These are phyloP conservation scores for Vinca minor DNA, from an alignment of 257 asterid species.

Conservation along the genomic window DNA sequence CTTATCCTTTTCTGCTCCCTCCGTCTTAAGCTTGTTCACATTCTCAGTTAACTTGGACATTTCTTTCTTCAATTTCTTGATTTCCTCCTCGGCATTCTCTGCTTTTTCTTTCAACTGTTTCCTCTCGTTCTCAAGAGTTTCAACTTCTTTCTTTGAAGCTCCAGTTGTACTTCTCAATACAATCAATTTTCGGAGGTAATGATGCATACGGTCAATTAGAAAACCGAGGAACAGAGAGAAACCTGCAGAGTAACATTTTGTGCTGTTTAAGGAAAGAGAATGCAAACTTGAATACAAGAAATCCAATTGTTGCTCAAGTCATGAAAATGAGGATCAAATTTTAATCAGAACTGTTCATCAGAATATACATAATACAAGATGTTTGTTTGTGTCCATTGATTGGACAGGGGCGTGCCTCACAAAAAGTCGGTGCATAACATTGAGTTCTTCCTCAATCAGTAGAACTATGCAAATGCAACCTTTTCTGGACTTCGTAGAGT, in stretches of 20 bases:
- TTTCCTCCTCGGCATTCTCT: conserved; percentile 51
- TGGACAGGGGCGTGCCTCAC: no score
- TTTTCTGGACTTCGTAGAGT: no score
- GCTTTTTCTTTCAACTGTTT: conserved; percentile 56
- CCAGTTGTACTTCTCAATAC: conserved; percentile 49
- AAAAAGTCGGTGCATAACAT: no score
- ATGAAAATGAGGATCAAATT: no score
- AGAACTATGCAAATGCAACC: no score
- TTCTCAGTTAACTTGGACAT: conserved; percentile 42
- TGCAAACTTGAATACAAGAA: no score
- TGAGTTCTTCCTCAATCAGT: no score
- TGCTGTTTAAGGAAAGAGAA: not conserved
- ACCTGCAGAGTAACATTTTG: conserved; percentile 28
- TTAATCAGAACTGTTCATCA: no score
- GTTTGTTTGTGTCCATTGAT: no score
- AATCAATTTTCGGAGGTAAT: conserved; percentile 57
- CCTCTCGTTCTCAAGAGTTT: conserved; percentile 67
- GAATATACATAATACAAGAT: no score
- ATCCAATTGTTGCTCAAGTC: no score
- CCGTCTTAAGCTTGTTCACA: conserved; percentile 56
- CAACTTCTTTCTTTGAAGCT: conserved; percentile 52
- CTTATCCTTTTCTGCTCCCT: conserved; percentile 48
- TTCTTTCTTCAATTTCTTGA: conserved; percentile 43
- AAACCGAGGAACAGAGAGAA: conserved; percentile 77
- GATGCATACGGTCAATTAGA: conserved; percentile 88